Conservation (phyloP, 208 protist species). For the Crithidia brevicula region DNA sequence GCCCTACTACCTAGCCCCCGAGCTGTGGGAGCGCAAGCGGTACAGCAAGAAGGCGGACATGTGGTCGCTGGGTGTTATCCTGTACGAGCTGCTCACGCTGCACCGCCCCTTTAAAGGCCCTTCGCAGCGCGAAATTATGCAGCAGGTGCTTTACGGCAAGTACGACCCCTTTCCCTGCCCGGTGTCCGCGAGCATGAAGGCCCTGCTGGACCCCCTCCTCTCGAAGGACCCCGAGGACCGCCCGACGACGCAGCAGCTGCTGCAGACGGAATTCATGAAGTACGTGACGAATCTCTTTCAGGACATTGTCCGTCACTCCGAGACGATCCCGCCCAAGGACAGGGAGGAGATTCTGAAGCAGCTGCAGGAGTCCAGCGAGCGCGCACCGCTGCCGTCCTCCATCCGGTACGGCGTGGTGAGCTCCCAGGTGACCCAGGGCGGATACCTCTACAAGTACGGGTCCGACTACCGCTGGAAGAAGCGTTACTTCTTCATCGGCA, state of each 20-base stretch:
- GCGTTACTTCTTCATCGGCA: constrained; percentile 79
- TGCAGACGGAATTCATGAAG: constrained; percentile 87
- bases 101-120: constrained; percentile 89
- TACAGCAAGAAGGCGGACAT: constrained; percentile 96
- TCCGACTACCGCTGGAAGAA: constrained; percentile 89
- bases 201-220: constrained; percentile 70
- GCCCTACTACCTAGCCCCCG: constrained; percentile 95
- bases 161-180: constrained; percentile 81
- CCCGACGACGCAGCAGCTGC: constrained; percentile 74
- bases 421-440: constrained; percentile 66
- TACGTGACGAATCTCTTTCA: constrained; percentile 91
- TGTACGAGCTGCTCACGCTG: constrained; percentile 88
- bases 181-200: constrained; percentile 73
- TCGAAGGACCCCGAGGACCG: constrained; percentile 65
- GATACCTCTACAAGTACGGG: constrained; percentile 86
- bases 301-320: constrained; percentile 85
- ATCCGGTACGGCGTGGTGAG: constrained; percentile 60
- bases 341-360: constrained; percentile 74
- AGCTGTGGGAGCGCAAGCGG: constrained; percentile 90
- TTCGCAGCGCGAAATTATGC: constrained; percentile 84
- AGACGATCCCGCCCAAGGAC: constrained; percentile 64
- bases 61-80: constrained; percentile 91
- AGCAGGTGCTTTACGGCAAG: constrained; percentile 77
- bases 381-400: constrained; percentile 51
- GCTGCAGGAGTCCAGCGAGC: constrained; percentile 51